A percentile compares a stretch with the other conserved stretches of the same genome.
Conservation (phyloP, 2,329 filamentous ascomycete genomes). For the Arthroderma uncinatum region DNA sequence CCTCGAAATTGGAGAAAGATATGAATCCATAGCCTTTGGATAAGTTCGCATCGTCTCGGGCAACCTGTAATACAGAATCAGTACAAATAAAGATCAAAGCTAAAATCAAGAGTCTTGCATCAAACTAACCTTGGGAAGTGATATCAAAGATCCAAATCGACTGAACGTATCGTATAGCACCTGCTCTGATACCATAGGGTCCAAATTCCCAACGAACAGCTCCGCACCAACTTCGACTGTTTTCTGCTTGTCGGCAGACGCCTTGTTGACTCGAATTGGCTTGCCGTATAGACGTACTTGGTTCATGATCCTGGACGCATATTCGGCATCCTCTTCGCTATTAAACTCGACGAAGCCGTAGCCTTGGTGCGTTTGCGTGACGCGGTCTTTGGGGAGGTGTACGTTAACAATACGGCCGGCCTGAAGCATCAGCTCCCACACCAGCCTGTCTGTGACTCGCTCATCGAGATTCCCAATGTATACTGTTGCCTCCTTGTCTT, state of each 20-base stretch:
- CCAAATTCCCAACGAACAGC: constrained; percentile 91
- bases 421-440: constrained; percentile 98
- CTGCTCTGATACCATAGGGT: constrained; percentile 90
- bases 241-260: constrained; percentile 85
- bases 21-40: constrained; percentile 97
- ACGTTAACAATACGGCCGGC: constrained; percentile 96
- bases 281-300: constrained; percentile 87
- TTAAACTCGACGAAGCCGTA: constrained; percentile 99
- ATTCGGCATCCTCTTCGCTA: constrained; percentile 89
- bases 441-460: constrained; percentile 75
- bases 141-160: constrained; percentile 76
- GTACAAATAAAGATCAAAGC: not conserved
- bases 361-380: constrained; percentile 91
- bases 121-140: constrained; percentile 62
- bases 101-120: not conserved
- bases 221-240: constrained; percentile 89
- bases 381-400: constrained; percentile 94
- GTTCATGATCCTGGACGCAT: constrained; percentile 94
- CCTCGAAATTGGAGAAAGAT: constrained; percentile 84
- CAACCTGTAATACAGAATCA: constrained; percentile 39
- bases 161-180: constrained; percentile 90
- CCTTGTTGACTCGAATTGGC: constrained; percentile 92
- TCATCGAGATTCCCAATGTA: constrained; percentile 99
- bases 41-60: constrained; percentile 74
- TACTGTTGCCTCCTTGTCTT: constrained; percentile 95